These are phyloP conservation scores for Hanseniaspora gamundiae DNA, from an alignment of 1,139 yeast species.

Conservation along the genomic window DNA sequence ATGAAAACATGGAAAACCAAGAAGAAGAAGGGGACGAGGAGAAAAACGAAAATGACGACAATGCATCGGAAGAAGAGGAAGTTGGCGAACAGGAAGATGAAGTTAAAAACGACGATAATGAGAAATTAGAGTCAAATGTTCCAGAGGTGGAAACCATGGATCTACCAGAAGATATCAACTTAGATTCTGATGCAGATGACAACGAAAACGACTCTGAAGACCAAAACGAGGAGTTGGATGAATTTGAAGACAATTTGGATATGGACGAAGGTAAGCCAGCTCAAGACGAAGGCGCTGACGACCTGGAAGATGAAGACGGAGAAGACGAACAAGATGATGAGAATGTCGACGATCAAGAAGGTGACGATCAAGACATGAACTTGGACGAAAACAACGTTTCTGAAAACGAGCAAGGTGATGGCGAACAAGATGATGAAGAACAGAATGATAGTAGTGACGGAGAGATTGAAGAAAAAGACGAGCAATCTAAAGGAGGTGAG, in stretches of 20 bases:
- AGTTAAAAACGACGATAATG: slow-evolving; percentile 59
- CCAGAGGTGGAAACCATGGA: slow-evolving; percentile 76
- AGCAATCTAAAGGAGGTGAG: slow-evolving; percentile 19
- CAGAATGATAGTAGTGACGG: slow-evolving; percentile 20
- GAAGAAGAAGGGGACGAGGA: slow-evolving; percentile 53
- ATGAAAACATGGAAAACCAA: slow-evolving; percentile 51
- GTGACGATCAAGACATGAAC: slow-evolving; percentile 23
- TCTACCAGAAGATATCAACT: slow-evolving; percentile 74
- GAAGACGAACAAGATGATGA: slow-evolving; percentile 27
- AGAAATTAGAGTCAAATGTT: slow-evolving; percentile 56
- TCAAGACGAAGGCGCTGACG: slow-evolving; percentile 67
- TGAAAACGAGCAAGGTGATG: slow-evolving; percentile 19
- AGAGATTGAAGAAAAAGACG: slow-evolving; percentile 21
- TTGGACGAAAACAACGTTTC: slow-evolving; percentile 21
- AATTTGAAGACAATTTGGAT: slow-evolving; percentile 25
- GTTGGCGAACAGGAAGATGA: slow-evolving; percentile 75
- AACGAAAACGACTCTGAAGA: slow-evolving; percentile 34
- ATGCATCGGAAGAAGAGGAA: slow-evolving; percentile 42
- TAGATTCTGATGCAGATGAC: slow-evolving; percentile 59
- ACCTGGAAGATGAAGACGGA: slow-evolving; percentile 62
- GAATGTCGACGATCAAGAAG: slow-evolving; percentile 24
- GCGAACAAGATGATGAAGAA: slow-evolving; percentile 20
- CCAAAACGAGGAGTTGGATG: slow-evolving; percentile 37
- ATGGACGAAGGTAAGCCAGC: slow-evolving; percentile 32
- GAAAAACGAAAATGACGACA: slow-evolving; percentile 27